Base-by-base conservation (phyloP, 192 early-diverging fungal genomes). In the Coemansia sp. region DNA sequence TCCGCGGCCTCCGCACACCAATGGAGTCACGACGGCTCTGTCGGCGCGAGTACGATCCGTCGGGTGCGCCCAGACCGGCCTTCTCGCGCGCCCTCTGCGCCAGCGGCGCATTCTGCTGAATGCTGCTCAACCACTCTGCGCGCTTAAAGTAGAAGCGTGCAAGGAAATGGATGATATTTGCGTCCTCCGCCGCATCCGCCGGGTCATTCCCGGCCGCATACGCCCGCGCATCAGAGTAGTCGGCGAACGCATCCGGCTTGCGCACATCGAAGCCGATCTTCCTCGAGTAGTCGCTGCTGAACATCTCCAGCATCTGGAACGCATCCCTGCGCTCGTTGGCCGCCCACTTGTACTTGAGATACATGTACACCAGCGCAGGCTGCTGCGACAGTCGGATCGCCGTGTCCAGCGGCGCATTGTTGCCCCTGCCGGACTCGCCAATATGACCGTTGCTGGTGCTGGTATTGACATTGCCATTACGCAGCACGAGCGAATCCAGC, bases 101-200 rank as follows among this genome's bases (percentile, higher is more conserved):
- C 65, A 79, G 59, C 17, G 45, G 20, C 37, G 58, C 63, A 6
- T 56, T 68, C 25, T 74, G 72, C 65, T 76, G 70, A 14, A 81
- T 58, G 25, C 63, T 76, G 54, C 61, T 70, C 19, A 98, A 92
- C 97, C 97, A 99, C 79, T 99, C 95, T 42, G 95, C 97, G 55
- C 92, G 87, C 77, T 96, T 95, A 43, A 94, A 86, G 79, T 97
- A 95, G 74, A 97, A 97, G 25, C 92, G 85, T 11, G 91, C 89
- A 57, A 94, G 76, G 54, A 76, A 40, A 22, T 69, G 74, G 14
- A 93, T 64, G 2, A 56, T 67, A 58, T 59, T 50, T 14, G 61
- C 46, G 5, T 76, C 77, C 8, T 64, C 71, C 0, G 51, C 69
- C 0, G 56, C 53, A 16, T 70, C 68, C 0, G 40, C 17, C 2